Evolutionary conservation across 1,139 yeast genomes (phyloP).

Genomic region (Pichia sp.): DNA sequence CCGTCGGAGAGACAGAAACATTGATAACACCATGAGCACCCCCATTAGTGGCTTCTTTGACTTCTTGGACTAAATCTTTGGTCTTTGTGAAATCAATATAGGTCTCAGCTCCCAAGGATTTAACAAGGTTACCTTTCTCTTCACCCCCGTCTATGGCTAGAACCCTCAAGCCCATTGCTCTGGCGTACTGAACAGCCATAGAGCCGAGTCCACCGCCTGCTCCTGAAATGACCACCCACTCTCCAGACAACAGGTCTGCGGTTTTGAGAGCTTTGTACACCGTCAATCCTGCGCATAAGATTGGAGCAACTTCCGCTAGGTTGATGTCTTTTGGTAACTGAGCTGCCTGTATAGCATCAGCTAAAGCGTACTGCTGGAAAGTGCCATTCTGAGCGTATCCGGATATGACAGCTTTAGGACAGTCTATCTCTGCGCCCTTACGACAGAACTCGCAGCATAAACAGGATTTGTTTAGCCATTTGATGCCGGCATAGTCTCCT

Average conservation of each 20-base stretch:
- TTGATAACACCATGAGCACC: constrained; percentile 76
- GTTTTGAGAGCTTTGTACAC: constrained; percentile 76
- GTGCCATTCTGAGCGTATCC: constrained; percentile 81
- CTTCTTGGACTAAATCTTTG: constrained; percentile 53
- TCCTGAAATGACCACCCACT: constrained; percentile 76
- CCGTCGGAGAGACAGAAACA: constrained; percentile 66
- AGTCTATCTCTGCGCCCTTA: constrained; percentile 60
- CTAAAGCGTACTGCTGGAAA: constrained; percentile 76
- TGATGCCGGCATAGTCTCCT: constrained; percentile 71
- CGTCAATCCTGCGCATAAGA: constrained; percentile 77
- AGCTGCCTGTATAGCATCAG: constrained; percentile 75
- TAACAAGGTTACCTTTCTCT: constrained; percentile 55
- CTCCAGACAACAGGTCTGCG: constrained; percentile 55
- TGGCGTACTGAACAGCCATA: constrained; percentile 69
- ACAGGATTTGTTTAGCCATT: constrained; percentile 74
- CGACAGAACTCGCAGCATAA: constrained; percentile 66
- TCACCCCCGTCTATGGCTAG: constrained; percentile 73
- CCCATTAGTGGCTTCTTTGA: constrained; percentile 56
- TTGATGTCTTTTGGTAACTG: constrained; percentile 62
- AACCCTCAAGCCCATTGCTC: constrained; percentile 70
- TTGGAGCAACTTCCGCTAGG: constrained; percentile 64
- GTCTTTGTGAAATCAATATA: constrained; percentile 59
- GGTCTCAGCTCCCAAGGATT: constrained; percentile 60
- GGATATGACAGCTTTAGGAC: constrained; percentile 62
- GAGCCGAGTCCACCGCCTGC: constrained; percentile 81